Percentiles rank a stretch among this genome's conserved stretches.
Conservation (phyloP, 805 yeast genomes). For the Candida pini region DNA sequence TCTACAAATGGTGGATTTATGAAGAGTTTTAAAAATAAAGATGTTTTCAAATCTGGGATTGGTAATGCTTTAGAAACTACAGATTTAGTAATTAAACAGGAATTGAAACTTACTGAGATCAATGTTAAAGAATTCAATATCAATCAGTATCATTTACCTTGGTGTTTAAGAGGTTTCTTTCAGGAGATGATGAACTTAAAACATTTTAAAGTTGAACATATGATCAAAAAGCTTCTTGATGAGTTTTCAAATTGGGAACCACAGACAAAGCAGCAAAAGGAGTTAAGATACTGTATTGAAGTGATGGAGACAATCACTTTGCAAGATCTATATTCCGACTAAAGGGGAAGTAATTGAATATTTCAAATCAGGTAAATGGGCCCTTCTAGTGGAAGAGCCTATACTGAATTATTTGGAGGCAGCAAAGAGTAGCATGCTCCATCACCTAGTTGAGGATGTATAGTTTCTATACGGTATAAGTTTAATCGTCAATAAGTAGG, state of each 20-base stretch:
- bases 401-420: too few species aligned
- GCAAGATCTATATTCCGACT: constrained; percentile 8
- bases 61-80: constrained; percentile 72
- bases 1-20: constrained; percentile 77
- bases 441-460: too few species aligned
- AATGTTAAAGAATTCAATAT: constrained; percentile 48
- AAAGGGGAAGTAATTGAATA: too few species aligned
- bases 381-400: too few species aligned
- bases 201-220: constrained; percentile 46
- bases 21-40: constrained; percentile 44
- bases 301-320: constrained; percentile 18
- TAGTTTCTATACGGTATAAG: too few species aligned
- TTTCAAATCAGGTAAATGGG: too few species aligned
- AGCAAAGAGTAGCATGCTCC: too few species aligned
- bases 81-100: constrained; percentile 38
- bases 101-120: constrained; percentile 29
- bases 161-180: constrained; percentile 87
- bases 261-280: constrained; percentile 68
- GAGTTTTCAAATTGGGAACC: constrained; percentile 83
- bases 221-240: constrained; percentile 38
- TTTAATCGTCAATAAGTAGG: too few species aligned
- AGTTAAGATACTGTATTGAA: constrained; percentile 55
- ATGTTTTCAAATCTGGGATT: constrained; percentile 75
- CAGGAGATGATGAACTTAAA: constrained; percentile 46
- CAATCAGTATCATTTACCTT: constrained; percentile 85